phyloP scores from a whole-genome alignment of 352 stramenopile genomes.

The Poterioochromonas sp. region DNA sequence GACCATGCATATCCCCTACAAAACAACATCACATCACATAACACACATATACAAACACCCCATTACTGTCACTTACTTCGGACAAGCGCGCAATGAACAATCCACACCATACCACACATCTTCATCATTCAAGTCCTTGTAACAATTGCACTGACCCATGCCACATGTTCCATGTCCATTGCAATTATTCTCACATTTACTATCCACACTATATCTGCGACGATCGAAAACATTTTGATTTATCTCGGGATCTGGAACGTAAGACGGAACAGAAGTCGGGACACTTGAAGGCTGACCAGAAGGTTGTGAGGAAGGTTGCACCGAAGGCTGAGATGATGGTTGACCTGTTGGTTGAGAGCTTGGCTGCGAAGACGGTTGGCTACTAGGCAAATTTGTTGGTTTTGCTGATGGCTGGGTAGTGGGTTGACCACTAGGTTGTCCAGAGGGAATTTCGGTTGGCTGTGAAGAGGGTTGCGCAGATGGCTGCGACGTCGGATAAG shows the following conservation, averaged over 20 bases:
- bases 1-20: slow-evolving; percentile 47
- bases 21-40: too few relatives aligned
- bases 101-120: not conserved
- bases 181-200: slow-evolving; percentile 20
- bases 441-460: not conserved
- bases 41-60: too few relatives aligned
- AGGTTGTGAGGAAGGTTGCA: not conserved
- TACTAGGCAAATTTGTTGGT: not conserved
- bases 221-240: slow-evolving; percentile 22
- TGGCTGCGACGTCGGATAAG: slow-evolving; percentile 6
- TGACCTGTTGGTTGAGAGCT: slow-evolving; percentile 8
- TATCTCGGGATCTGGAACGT: not conserved
- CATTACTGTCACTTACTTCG: slow-evolving; percentile 1
- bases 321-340: slow-evolving; percentile 10
- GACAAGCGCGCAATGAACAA: slow-evolving; percentile 25
- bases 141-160: not conserved
- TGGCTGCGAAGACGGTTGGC: not conserved
- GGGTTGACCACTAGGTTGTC: not conserved
- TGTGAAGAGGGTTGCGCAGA: not conserved
- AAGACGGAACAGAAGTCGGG: slow-evolving; percentile 13
- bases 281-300: not conserved
- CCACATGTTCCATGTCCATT: slow-evolving; percentile 14
- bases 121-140: slow-evolving; percentile 20
- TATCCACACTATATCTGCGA: not conserved
- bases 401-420: slow-evolving; percentile 2